Percentiles rank a stretch among this genome's conserved stretches.
These are phyloP conservation scores for Pythium rishiriense DNA, from an alignment of 352 stramenopile species.

Conservation along the genomic window DNA sequence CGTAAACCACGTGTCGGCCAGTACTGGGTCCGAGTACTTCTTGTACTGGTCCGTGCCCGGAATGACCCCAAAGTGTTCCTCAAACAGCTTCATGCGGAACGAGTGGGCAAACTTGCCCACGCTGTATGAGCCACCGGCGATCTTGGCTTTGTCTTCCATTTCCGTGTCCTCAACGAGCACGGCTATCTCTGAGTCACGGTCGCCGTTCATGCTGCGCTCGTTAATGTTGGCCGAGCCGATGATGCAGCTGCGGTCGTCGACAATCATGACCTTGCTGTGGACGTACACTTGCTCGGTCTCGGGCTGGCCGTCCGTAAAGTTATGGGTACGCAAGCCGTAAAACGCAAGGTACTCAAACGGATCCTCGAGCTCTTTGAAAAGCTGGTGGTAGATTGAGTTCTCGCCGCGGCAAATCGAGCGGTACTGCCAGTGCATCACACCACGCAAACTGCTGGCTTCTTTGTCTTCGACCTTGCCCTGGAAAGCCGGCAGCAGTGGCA, in stretches of 20 bases:
- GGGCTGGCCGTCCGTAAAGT: constrained; percentile 35
- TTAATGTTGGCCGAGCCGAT: constrained; percentile 89
- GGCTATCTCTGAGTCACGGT: constrained; percentile 88
- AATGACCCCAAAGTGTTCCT: constrained; percentile 78
- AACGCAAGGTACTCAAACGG: constrained; percentile 90
- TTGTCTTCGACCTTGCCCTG: constrained; percentile 78
- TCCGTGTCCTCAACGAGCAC: constrained; percentile 81
- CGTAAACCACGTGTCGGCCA: constrained; percentile 69
- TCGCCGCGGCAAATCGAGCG: constrained; percentile 81
- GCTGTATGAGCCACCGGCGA: constrained; percentile 43
- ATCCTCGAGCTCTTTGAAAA: constrained; percentile 78
- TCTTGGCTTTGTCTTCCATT: constrained; percentile 52
- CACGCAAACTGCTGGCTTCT: constrained; percentile 75
- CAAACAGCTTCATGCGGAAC: constrained; percentile 87
- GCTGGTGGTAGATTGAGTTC: constrained; percentile 78
- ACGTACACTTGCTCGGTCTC: constrained; percentile 85
- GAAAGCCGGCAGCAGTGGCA: constrained; percentile 84
- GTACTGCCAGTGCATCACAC: constrained; percentile 90
- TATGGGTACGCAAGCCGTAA: constrained; percentile 76
- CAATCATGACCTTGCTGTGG: constrained; percentile 92
- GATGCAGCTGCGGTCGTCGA: constrained; percentile 78
- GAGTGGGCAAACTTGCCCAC: constrained; percentile 84
- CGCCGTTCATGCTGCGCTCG: constrained; percentile 84
- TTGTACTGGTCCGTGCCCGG: constrained; percentile 50
- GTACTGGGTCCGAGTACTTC: constrained; percentile 63